A percentile compares a stretch with the other conserved stretches of the same genome.
Conservation (phyloP, 192 early-diverging fungal genomes). For the Haplosporangium gracile region DNA sequence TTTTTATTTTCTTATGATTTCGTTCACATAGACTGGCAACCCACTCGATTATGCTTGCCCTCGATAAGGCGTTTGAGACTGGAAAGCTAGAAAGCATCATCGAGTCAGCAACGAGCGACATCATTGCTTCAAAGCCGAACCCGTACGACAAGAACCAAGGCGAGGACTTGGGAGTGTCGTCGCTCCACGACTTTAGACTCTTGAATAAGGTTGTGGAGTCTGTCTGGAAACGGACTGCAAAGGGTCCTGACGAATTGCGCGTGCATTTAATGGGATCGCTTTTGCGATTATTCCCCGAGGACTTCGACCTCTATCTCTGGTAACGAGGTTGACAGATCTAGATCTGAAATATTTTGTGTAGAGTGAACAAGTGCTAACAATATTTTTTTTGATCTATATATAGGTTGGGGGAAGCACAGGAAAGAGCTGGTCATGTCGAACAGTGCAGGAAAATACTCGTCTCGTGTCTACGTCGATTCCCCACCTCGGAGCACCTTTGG, state of each 20-base stretch:
- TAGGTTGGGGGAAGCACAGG: conserved; percentile 34
- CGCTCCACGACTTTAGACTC: conserved; percentile 19
- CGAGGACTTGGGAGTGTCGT: neutral
- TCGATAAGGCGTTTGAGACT: neutral
- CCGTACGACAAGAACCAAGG: conserved; percentile 22
- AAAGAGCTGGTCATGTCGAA: conserved; percentile 10
- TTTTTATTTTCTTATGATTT: neutral
- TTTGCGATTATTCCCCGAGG: conserved; percentile 14
- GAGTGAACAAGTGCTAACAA: no score
- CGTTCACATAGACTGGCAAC: conserved; percentile 17
- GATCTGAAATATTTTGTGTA: neutral
- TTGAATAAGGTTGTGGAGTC: conserved; percentile 27
- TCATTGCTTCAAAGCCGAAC: conserved; percentile 9
- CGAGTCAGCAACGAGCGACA: neutral
- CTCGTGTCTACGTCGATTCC: conserved; percentile 32
- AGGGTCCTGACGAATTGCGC: conserved; percentile 3
- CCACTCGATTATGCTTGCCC: conserved; percentile 28
- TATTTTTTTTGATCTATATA: neutral
- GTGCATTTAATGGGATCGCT: conserved; percentile 22
- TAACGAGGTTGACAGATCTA: neutral
- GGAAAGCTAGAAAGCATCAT: neutral
- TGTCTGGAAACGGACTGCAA: conserved; percentile 9
- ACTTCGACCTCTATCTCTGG: conserved; percentile 35
- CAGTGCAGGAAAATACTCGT: conserved; percentile 16
- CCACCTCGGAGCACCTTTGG: conserved; percentile 37